Conservation (phyloP, 2,329 filamentous ascomycete genomes). For the Aspergillus thermomutatus region DNA sequence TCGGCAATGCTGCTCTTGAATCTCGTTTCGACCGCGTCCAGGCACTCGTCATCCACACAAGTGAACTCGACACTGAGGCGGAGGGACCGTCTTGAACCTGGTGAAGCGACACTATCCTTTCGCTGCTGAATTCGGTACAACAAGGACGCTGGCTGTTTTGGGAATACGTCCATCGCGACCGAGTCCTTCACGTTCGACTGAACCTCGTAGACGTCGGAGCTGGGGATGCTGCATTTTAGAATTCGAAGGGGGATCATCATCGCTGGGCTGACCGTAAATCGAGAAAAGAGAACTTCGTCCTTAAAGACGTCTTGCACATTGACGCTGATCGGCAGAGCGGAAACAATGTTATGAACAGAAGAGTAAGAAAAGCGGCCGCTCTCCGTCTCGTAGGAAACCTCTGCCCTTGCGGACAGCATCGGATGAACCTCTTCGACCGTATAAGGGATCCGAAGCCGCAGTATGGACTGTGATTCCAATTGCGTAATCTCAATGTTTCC, state of each 20-base stretch:
- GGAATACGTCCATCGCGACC: conserved; percentile 63
- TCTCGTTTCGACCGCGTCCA: conserved; percentile 43
- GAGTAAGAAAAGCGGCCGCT: conserved; percentile 64
- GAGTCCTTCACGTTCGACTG: conserved; percentile 46
- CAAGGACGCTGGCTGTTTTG: conserved; percentile 75
- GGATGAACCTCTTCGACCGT: conserved; percentile 74
- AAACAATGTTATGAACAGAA: conserved; percentile 61
- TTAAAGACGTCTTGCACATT: conserved; percentile 98
- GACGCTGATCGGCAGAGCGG: conserved; percentile 80
- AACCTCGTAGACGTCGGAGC: conserved; percentile 62
- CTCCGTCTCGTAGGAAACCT: conserved; percentile 69
- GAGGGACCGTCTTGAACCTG: conserved; percentile 30
- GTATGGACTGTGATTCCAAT: conserved; percentile 28
- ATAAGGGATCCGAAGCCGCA: conserved; percentile 67
- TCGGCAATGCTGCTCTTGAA: conserved; percentile 48
- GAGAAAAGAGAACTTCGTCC: conserved; percentile 73
- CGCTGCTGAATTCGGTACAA: conserved; percentile 67
- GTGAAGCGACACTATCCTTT: conserved; percentile 11
- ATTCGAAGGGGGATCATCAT: conserved; percentile 71
- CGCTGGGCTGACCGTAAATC: conserved; percentile 85
- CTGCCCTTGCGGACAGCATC: conserved; percentile 70
- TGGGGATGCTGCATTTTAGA: conserved; percentile 65
- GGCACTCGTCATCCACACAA: conserved; percentile 71
- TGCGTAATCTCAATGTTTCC: conserved; percentile 45
- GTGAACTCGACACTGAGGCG: conserved; percentile 71